Base-by-base conservation (phyloP, 1,139 yeast species). In the Lodderomyces oxycetoniae region DNA sequence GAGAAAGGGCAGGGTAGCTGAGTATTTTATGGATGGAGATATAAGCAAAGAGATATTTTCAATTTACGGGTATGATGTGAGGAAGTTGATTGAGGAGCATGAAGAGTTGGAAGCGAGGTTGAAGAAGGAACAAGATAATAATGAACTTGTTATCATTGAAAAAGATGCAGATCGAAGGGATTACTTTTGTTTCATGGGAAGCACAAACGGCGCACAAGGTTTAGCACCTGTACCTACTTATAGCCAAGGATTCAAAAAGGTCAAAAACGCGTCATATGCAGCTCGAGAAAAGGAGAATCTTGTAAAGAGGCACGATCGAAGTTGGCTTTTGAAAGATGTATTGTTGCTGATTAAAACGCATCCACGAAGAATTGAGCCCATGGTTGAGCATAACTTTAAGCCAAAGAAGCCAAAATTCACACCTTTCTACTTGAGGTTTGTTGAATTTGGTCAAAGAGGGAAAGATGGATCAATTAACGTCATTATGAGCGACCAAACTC, bases 371-470 rank as follows among this genome's bases (percentile, higher is more conserved):
- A 9, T 25, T 2, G 34, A 31, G 9, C 34, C 34, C 5, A 16
- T 24, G 15, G 19, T 31, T 12, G 26, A 12, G 9, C 17, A 25
- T 19, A 17, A 12, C 3, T 31, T 31, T 14, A 31, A 26, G 14
- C 28, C 28, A 17, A 22, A 30, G 8, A 5, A 27, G 4, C 17
- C 5, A 10, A 20, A 10, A 13, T 8, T 17, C 11, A 14, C 30
- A 27, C 21, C 30, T 5, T 22, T 15, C 16, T 4, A 13, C 9
- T 11, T 31, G 12, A 22, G 29, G 16, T 9, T 31, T 31, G 14
- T 31, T 20, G 34, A 31, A 14, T 31, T 31, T 31, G 34, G 34
- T n/a, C n/a, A 25, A 8, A 8, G 23, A 11, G 5, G 15, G 4
- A 7, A 12, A 5, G 4, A 19, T 4, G 29, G 29, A 2, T 29